Evolutionary conservation across 345 rosid genomes (phyloP), one percentile per base, ranked within the genome.

Genomic region (Stellera chamaejasme): DNA sequence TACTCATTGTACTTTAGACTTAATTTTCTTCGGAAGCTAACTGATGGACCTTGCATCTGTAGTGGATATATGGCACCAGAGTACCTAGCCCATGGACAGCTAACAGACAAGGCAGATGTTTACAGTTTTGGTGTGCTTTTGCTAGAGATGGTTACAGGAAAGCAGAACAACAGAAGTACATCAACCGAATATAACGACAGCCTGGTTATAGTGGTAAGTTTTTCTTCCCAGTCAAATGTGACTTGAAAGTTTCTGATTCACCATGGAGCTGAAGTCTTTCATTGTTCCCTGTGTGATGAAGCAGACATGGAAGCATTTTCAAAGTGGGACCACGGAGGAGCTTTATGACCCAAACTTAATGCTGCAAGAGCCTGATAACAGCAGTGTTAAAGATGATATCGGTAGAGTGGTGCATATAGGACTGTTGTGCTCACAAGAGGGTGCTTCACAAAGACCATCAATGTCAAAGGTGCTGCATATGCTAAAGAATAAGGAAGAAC

Each of bases 61-160:
- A 88, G 98, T 16, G 98, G 98, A 16, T 86, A 92, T 64, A 88
- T 92, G 96, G 96, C 98, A 63, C 98, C 96, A 0, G 96, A 92
- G 69, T 92, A 86, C 75, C 77, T 88, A 10, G 93, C 89, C 16
- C 87, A 87, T 19, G 97, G 97, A 50, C 93, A 82, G 66, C 65
- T 90, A 58, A 84, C 97, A 19, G 97, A 90, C 61, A 90, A 87
- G 66, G 95, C 68, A 51, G 97, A 92, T 57, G 85, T 88, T 32
- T 88, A 92, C 69, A 85, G 95, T 67, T 92, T 80, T 13, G 98
- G 96, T 3, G 95, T 92, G 47, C 87, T 92, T 51, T 60, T 88
- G 67, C 61, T 91, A 54, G 98, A 91, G 76, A 82, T 77, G 44
- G 87, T 78, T 7, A 82, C 95, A 11, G 90, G 88, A 50, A 82